Conservation (phyloP, 768 basidiomycete species). For the Pleurotus djamor region DNA sequence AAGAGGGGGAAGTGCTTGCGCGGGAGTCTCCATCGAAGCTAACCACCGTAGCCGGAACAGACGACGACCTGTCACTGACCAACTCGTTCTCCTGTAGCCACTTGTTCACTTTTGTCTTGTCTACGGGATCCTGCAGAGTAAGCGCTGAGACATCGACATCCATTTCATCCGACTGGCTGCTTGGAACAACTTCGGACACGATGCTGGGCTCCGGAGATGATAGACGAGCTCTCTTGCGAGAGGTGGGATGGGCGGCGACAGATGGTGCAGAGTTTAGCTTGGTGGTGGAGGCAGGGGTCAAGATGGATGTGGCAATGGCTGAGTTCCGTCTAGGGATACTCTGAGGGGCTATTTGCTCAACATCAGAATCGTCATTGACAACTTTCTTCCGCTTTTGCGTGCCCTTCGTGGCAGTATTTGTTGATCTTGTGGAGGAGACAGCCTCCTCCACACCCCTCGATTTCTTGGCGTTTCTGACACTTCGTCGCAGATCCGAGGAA, state of each 20-base stretch:
- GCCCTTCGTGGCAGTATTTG: neutral
- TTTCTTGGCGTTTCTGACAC: neutral
- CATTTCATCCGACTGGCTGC: slow-evolving; percentile 67
- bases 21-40: slow-evolving; percentile 16
- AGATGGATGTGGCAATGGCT: neutral
- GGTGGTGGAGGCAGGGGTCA: neutral
- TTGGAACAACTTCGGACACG: slow-evolving; percentile 40
- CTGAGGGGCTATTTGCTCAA: slow-evolving; percentile 22
- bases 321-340: slow-evolving; percentile 23
- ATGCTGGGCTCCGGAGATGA: slow-evolving; percentile 26
- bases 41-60: slow-evolving; percentile 12
- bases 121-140: slow-evolving; percentile 18
- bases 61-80: neutral
- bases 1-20: slow-evolving; percentile 14
- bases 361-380: slow-evolving; percentile 34
- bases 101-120: slow-evolving; percentile 33
- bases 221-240: slow-evolving; percentile 35
- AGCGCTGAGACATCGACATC: slow-evolving; percentile 40
- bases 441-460: neutral
- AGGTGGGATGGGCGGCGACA: slow-evolving; percentile 6
- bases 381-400: slow-evolving; percentile 26
- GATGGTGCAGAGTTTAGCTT: slow-evolving; percentile 4
- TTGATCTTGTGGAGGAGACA: neutral
- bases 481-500: neutral
- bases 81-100: slow-evolving; percentile 32